Conservation (phyloP, 176 grass and related monocot genomes). For the Hordeum marinum region DNA sequence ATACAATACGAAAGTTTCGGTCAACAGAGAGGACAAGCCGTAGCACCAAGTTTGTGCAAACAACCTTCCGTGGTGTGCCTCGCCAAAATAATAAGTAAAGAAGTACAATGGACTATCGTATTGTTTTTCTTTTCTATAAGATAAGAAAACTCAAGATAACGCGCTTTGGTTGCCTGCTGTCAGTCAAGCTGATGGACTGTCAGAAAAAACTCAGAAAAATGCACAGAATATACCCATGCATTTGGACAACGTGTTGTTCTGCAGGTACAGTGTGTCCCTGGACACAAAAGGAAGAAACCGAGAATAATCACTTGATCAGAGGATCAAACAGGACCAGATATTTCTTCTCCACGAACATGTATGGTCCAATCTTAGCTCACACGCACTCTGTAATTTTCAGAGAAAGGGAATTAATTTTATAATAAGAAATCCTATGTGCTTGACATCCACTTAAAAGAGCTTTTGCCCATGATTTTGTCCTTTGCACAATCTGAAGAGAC, state of each 20-base stretch:
- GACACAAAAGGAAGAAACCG: background rate
- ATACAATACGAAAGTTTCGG: background rate
- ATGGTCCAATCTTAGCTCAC: background rate
- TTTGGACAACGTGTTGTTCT: background rate
- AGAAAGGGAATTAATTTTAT: background rate
- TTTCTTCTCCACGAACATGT: background rate
- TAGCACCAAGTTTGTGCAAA: too few species aligned
- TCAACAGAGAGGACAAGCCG: too few species aligned
- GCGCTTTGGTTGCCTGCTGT: background rate
- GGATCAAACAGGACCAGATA: background rate
- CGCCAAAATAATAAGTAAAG: too few species aligned
- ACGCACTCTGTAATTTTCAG: background rate
- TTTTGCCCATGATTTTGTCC: background rate
- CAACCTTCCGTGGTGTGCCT: too few species aligned
- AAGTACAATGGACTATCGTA: background rate
- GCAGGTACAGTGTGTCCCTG: background rate
- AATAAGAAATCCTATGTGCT: background rate
- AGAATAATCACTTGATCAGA: background rate
- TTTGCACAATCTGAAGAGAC: background rate
- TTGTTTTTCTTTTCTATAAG: too few species aligned
- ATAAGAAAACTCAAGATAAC: too few species aligned
- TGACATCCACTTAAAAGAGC: background rate
- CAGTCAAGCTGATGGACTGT: background rate
- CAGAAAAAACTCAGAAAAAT: background rate
- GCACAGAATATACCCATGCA: background rate